phyloP scores from a whole-genome alignment of 257 asterid species.

The Solanum chmielewskii region DNA sequence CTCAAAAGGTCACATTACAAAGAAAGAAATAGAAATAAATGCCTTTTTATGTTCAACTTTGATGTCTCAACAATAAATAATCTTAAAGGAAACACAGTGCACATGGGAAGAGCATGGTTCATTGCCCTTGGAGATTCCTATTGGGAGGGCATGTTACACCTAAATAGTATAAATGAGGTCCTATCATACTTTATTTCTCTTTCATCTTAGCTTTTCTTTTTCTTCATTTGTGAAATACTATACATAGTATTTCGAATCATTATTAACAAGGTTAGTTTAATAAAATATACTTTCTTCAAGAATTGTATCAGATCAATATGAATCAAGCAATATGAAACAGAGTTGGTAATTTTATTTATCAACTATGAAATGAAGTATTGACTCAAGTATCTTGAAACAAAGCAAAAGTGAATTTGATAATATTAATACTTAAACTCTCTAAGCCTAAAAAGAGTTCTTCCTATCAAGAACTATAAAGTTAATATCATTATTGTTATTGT shows the following conservation, averaged over 20 bases:
- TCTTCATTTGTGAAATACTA: background rate
- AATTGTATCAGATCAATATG: background rate
- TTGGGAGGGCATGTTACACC: background rate
- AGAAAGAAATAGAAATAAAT: constrained; percentile 16
- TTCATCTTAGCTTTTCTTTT: background rate
- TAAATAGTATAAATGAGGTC: background rate
- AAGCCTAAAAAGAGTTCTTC: background rate
- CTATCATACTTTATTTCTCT: background rate
- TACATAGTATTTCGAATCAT: background rate
- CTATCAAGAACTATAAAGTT: background rate
- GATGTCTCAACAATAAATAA: constrained; percentile 25
- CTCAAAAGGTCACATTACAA: constrained; percentile 11
- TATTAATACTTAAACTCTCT: background rate
- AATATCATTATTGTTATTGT: background rate
- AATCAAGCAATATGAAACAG: background rate
- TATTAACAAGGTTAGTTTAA: too few species aligned
- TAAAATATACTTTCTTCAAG: too few species aligned
- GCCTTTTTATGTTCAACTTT: constrained; percentile 10
- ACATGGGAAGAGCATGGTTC: constrained; percentile 27
- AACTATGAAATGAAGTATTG: background rate
- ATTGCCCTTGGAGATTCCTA: constrained; percentile 19
- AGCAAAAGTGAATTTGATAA: background rate
- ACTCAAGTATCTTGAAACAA: background rate
- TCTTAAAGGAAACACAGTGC: constrained; percentile 24
- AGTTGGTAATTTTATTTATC: background rate